A percentile compares a stretch with the other conserved stretches of the same genome.
Evolutionary conservation across 2,329 filamentous ascomycete genomes (phyloP).

Genomic region (Leptographium galeiforme): DNA sequence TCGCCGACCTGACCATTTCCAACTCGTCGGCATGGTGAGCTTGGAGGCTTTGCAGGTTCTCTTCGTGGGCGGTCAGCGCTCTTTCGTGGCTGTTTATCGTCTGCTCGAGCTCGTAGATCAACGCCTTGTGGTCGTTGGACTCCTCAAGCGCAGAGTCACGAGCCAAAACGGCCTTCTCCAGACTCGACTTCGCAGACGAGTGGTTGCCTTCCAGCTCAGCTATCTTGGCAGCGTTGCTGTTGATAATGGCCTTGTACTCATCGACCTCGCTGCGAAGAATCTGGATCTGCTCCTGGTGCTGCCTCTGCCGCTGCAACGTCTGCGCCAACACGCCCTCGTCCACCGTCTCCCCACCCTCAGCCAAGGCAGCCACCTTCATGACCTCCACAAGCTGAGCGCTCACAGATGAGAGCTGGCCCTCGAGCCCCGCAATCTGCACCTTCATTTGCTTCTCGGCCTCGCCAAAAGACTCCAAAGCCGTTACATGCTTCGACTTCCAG

Average conservation of each 20-base stretch:
- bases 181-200: slow-evolving; percentile 47
- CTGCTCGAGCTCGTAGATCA: slow-evolving; percentile 40
- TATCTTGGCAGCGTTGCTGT: slow-evolving; percentile 54
- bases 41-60: slow-evolving; percentile 35
- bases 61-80: slow-evolving; percentile 40
- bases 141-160: slow-evolving; percentile 38
- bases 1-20: slow-evolving; percentile 30
- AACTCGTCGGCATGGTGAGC: slow-evolving; percentile 37
- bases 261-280: slow-evolving; percentile 63
- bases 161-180: slow-evolving; percentile 45
- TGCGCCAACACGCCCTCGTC: slow-evolving; percentile 30
- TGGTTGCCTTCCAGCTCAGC: slow-evolving; percentile 63
- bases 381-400: slow-evolving; percentile 34
- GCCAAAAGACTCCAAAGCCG: slow-evolving; percentile 56
- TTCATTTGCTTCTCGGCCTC: slow-evolving; percentile 60
- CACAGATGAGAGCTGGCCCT: slow-evolving; percentile 42
- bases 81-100: slow-evolving; percentile 48
- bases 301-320: slow-evolving; percentile 21
- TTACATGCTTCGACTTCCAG: slow-evolving; percentile 67
- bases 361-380: slow-evolving; percentile 12
- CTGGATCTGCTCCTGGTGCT: slow-evolving; percentile 46
- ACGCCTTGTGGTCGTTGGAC: slow-evolving; percentile 28
- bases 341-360: slow-evolving; percentile 19
- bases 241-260: slow-evolving; percentile 64
- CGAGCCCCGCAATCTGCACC: slow-evolving; percentile 59